Conservation (phyloP, 176 grass and related monocot genomes). For the Zoysia pacifica region DNA sequence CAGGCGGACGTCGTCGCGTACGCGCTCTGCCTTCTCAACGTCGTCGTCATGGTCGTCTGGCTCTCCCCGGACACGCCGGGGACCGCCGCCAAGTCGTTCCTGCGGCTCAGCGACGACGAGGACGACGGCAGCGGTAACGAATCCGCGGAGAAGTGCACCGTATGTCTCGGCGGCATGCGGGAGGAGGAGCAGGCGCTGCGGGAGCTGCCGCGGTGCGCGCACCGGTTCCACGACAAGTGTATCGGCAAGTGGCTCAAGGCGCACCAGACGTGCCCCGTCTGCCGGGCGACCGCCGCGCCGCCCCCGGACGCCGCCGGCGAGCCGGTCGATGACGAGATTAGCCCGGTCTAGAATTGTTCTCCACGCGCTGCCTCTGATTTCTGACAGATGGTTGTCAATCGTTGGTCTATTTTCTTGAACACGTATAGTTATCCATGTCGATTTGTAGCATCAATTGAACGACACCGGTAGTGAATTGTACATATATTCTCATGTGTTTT, state of each 20-base stretch:
- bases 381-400: slow-evolving; percentile 19
- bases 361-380: background rate
- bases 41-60: slow-evolving; percentile 66
- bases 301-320: slow-evolving; percentile 10
- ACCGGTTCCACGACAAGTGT: slow-evolving; percentile 70
- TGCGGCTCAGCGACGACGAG: slow-evolving; percentile 57
- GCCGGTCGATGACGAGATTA: slow-evolving; percentile 32
- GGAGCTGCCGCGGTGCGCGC: slow-evolving; percentile 53
- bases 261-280: slow-evolving; percentile 65
- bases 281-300: slow-evolving; percentile 48
- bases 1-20: slow-evolving; percentile 56
- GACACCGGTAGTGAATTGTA: background rate
- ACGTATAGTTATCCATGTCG: too few relatives aligned
- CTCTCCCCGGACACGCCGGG: slow-evolving; percentile 38
- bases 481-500: background rate
- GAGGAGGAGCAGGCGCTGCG: slow-evolving; percentile 58
- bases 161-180: slow-evolving; percentile 63
- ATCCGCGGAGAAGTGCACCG: slow-evolving; percentile 47
- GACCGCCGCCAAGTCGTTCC: slow-evolving; percentile 44
- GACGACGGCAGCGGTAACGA: slow-evolving; percentile 18
- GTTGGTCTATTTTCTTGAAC: background rate
- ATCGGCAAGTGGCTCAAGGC: slow-evolving; percentile 73
- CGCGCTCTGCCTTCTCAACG: slow-evolving; percentile 60
- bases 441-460: background rate
- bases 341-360: slow-evolving; percentile 39